Evolutionary conservation across 345 rosid genomes (phyloP).

Genomic region (Citrus glauca): DNA sequence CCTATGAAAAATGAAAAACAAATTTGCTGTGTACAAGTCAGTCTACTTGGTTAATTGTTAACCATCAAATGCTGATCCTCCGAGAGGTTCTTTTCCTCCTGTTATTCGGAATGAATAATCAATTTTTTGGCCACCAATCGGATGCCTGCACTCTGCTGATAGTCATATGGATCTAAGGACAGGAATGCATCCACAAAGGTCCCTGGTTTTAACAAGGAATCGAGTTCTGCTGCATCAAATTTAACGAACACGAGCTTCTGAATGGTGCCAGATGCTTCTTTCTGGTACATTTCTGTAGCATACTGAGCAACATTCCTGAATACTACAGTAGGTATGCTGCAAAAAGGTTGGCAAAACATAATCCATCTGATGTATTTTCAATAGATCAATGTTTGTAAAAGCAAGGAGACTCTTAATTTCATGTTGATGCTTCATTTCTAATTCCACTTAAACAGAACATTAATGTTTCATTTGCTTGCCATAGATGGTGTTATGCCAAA

Average conservation of each 20-base stretch:
- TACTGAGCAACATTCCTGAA: constrained; percentile 41
- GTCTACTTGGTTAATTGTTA: not conserved
- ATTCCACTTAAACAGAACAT: not conserved
- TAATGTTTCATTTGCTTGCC: not conserved
- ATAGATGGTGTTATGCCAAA: not conserved
- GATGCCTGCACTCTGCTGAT: constrained; percentile 69
- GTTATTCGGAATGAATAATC: constrained; percentile 35
- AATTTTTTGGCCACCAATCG: constrained; percentile 59
- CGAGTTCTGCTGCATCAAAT: constrained; percentile 48
- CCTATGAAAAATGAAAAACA: not conserved
- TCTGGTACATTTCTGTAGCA: constrained; percentile 58
- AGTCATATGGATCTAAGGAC: constrained; percentile 69
- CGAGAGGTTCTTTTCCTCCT: not conserved
- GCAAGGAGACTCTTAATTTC: not conserved
- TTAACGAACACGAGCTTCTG: constrained; percentile 51
- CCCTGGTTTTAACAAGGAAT: constrained; percentile 38
- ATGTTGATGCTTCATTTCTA: not conserved
- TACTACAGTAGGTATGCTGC: constrained; percentile 59
- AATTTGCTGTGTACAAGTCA: not conserved
- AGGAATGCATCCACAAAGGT: constrained; percentile 57
- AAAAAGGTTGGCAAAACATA: not conserved
- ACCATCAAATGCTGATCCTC: not conserved
- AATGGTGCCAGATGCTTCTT: constrained; percentile 46
- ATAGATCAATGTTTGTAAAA: not conserved
- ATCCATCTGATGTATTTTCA: not conserved